phyloP scores from a whole-genome alignment of 2,329 filamentous ascomycete genomes.

The Colletotrichum tropicale region DNA sequence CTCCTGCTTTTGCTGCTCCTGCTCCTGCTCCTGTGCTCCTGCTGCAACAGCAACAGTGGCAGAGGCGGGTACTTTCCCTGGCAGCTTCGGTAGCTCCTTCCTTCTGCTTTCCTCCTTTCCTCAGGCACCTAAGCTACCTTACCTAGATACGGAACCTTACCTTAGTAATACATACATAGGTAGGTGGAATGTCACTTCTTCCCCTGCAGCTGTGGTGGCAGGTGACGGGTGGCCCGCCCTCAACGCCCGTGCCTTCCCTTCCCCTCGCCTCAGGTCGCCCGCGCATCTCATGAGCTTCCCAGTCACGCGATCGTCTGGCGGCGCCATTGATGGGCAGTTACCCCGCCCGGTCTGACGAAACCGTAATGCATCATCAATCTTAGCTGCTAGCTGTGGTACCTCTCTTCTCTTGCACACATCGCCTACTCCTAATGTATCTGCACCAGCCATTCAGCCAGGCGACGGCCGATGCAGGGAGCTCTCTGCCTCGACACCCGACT shows the following conservation, averaged over 20 bases:
- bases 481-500: not conserved
- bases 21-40: not conserved
- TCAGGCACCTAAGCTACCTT: not conserved
- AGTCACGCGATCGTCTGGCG: slow-evolving; percentile 20
- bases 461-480: not conserved
- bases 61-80: not conserved
- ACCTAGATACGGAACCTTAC: not conserved
- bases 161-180: not conserved
- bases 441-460: not conserved
- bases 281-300: not conserved
- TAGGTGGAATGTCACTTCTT: not conserved
- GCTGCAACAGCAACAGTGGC: not conserved
- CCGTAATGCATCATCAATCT: slow-evolving; percentile 18
- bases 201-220: not conserved
- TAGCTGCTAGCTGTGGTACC: not conserved
- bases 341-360: slow-evolving; percentile 23
- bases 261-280: not conserved
- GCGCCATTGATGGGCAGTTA: slow-evolving; percentile 19
- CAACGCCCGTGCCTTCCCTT: not conserved
- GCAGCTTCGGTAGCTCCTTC: not conserved
- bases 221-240: not conserved
- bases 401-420: not conserved
- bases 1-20: not conserved
- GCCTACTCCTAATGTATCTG: not conserved
- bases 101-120: not conserved